Percentiles rank a stretch among this genome's conserved stretches.
phyloP scores from a whole-genome alignment of 305 asterid species.

The Rubia balearica region DNA sequence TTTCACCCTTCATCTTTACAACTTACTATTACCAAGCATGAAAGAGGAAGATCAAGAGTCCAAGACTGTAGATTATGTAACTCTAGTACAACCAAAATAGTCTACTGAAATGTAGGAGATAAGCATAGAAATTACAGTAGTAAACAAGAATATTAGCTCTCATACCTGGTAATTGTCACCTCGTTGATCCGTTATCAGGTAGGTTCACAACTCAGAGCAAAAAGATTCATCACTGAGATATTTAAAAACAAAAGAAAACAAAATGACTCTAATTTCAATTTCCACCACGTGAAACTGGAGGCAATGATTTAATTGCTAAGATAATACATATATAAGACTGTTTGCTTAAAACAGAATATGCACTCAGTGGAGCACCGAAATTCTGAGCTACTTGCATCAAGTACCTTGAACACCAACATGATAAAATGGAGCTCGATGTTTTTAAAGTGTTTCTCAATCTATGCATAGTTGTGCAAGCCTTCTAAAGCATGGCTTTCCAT shows the following conservation, averaged over 20 bases:
- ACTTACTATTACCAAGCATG: no score
- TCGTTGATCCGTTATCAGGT: slow-evolving; percentile 60
- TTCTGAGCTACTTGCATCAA: not conserved
- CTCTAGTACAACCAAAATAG: not conserved
- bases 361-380: not conserved
- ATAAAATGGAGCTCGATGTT: not conserved
- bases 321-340: not conserved
- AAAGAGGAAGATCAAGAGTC: not conserved
- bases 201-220: slow-evolving; percentile 54
- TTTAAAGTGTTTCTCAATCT: not conserved
- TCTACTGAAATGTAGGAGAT: not conserved
- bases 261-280: not conserved
- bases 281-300: not conserved
- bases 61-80: not conserved
- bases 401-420: not conserved
- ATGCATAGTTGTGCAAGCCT: not conserved
- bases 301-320: not conserved
- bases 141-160: slow-evolving; percentile 7
- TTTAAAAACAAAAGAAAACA: not conserved
- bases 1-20: not conserved
- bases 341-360: not conserved
- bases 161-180: slow-evolving; percentile 70
- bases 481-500: not conserved
- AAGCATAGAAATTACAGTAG: not conserved
- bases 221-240: slow-evolving; percentile 17